These are phyloP conservation scores for Musa itinerans DNA, from an alignment of 176 grass and related monocot species.

Conservation along the genomic window DNA sequence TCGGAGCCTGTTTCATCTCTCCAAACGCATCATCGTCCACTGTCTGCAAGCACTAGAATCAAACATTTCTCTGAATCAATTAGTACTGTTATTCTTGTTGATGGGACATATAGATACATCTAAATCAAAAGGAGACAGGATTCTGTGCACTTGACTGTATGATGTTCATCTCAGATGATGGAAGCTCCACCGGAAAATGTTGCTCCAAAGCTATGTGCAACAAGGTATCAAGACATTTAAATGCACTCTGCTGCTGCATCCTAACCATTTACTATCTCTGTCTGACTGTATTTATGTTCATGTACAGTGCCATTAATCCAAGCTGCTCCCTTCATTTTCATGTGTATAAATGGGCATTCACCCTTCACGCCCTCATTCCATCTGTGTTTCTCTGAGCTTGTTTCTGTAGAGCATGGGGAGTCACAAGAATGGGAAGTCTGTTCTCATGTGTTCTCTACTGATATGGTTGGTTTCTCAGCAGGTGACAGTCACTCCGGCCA, in stretches of 20 bases:
- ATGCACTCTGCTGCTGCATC: not conserved
- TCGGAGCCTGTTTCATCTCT: too few species aligned
- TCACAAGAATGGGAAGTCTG: not conserved
- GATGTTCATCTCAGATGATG: too few species aligned
- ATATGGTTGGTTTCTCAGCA: not conserved
- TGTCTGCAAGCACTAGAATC: too few species aligned
- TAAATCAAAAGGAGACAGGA: too few species aligned
- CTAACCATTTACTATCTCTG: not conserved
- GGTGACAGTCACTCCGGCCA: not conserved
- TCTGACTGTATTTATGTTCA: not conserved
- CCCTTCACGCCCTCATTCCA: not conserved
- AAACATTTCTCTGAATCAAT: too few species aligned
- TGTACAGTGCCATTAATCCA: not conserved
- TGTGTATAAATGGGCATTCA: not conserved
- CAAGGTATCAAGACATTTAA: not conserved
- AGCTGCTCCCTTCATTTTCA: not conserved
- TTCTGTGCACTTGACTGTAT: too few species aligned
- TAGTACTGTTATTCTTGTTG: too few species aligned
- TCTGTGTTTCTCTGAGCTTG: not conserved
- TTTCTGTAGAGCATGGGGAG: not conserved
- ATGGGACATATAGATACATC: too few species aligned
- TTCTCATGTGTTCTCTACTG: not conserved
- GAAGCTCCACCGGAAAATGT: too few species aligned
- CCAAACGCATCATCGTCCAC: too few species aligned
- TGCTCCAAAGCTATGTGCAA: too few species aligned